These are phyloP conservation scores for Pseudogymnoascus pannorum DNA, from an alignment of 2,329 filamentous ascomycete genomes.

Conservation along the genomic window DNA sequence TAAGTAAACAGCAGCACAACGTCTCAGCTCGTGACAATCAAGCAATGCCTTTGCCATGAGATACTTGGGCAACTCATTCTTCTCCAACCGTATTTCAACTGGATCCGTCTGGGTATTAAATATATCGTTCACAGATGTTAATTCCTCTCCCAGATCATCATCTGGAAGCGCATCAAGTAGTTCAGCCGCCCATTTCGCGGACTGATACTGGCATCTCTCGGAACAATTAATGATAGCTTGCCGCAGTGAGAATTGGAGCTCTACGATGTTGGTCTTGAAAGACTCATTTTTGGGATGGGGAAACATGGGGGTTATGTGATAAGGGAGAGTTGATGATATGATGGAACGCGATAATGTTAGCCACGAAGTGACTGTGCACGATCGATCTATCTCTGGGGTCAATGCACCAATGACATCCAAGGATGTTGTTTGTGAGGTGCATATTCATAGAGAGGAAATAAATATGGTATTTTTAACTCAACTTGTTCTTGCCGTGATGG, in stretches of 20 bases:
- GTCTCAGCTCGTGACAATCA: not conserved
- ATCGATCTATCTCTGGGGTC: not conserved
- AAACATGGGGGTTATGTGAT: not conserved
- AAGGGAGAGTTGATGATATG: not conserved
- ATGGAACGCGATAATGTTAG: not conserved
- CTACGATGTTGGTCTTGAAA: not conserved
- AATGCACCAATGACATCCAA: not conserved
- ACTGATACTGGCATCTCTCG: not conserved
- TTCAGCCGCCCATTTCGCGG: not conserved
- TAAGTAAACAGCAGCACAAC: not conserved
- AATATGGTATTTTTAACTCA: not conserved
- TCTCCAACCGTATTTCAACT: not conserved
- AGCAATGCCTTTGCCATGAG: not conserved
- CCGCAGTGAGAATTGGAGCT: not conserved
- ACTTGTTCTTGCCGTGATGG: not conserved
- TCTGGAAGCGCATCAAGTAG: not conserved
- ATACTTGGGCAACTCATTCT: not conserved
- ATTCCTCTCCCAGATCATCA: not conserved
- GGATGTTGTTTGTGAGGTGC: not conserved
- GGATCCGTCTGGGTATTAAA: not conserved
- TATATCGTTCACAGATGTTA: not conserved
- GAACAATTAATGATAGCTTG: not conserved
- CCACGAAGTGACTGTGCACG: not conserved
- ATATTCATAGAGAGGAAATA: not conserved
- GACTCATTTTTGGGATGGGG: not conserved